Evolutionary conservation across 1,284 basidiomycete species (phyloP), one percentile per base, ranked within the genome.

Genomic region (Ganoderma lucidum): DNA sequence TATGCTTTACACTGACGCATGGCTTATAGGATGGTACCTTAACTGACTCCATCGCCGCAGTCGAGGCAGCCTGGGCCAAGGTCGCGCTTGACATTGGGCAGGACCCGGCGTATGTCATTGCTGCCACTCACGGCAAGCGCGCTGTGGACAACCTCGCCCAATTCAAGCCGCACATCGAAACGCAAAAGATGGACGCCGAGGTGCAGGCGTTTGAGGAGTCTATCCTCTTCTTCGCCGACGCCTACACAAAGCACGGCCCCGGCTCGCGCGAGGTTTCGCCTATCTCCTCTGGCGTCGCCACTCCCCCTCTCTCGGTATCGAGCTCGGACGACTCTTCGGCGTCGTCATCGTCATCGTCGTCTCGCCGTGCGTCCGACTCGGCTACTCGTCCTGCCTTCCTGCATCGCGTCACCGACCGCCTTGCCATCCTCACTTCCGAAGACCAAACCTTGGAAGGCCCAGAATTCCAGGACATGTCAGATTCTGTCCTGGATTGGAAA

Each of bases 51-150:
- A 93, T 93, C 76, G 83, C 88, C 32, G 92, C 92, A 9, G 91
- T 93, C 71, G 92, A 94, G 79, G 90, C 91, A 6, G 93, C 93
- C 4, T 93, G 92, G 92, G 87, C 87, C 53, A 90, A 90, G 74
- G 91, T 94, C 63, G 92, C 93, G 2, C 81, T 82, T 61, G 90
- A 92, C 78, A 86, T 92, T 60, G 89, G 88, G 66, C 86, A 88
- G 78, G 89, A 91, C 79, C 90, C 89, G 19, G 81, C 81, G 68
- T 84, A 86, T 66, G 88, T 91, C 70, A 91, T 91, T 77, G 87
- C 87, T 48, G 90, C 91, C 48, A 94, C 92, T 12, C 93, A 94
- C 78, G 93, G 87, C 70, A 53, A 53, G 48, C n/a, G 48, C 48
- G 87, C 86, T 30, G 83, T 87, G 75, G 87, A 89, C 81, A 89